phyloP scores from a whole-genome alignment of 1,139 yeast genomes.

The Meyerozyma elateridarum region DNA sequence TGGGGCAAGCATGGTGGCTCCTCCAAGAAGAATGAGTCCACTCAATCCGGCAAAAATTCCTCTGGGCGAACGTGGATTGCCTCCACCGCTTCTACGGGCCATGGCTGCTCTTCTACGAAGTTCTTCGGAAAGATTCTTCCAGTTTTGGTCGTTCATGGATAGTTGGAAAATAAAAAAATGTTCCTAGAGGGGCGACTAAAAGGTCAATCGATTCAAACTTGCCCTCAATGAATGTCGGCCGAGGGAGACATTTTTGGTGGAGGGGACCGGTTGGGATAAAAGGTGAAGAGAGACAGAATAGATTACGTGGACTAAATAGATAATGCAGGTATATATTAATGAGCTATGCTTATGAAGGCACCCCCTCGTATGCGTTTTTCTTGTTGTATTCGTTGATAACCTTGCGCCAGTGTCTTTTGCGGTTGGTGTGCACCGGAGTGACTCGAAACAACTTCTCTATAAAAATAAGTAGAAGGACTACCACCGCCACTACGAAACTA shows the following conservation, averaged over 20 bases:
- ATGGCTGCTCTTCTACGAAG: constrained; percentile 60
- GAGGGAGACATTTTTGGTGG: too few species aligned
- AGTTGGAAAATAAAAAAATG: too few species aligned
- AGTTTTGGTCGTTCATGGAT: constrained; percentile 49
- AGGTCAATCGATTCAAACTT: too few species aligned
- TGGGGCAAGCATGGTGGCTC: constrained; percentile 61
- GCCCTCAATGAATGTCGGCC: too few species aligned
- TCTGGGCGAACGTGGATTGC: constrained; percentile 47
- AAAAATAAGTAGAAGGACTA: constrained; percentile 17
- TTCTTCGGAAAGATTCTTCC: constrained; percentile 65
- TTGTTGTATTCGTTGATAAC: constrained; percentile 32
- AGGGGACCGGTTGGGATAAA: too few species aligned
- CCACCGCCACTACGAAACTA: constrained; percentile 49
- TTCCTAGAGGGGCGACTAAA: too few species aligned
- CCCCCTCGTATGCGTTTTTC: constrained; percentile 41
- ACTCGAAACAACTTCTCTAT: constrained; percentile 29
- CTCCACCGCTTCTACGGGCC: constrained; percentile 37
- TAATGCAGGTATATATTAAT: too few species aligned
- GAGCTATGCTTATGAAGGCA: constrained; percentile 38
- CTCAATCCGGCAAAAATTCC: constrained; percentile 75
- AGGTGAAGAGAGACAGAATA: too few species aligned
- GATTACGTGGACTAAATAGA: too few species aligned
- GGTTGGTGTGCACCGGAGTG: constrained; percentile 38
- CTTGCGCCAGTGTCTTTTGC: constrained; percentile 39
- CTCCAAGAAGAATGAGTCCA: constrained; percentile 70